These are phyloP conservation scores for Cafeteria roenbergensis DNA, from an alignment of 108 stramenopile genomes.

Conservation along the genomic window DNA sequence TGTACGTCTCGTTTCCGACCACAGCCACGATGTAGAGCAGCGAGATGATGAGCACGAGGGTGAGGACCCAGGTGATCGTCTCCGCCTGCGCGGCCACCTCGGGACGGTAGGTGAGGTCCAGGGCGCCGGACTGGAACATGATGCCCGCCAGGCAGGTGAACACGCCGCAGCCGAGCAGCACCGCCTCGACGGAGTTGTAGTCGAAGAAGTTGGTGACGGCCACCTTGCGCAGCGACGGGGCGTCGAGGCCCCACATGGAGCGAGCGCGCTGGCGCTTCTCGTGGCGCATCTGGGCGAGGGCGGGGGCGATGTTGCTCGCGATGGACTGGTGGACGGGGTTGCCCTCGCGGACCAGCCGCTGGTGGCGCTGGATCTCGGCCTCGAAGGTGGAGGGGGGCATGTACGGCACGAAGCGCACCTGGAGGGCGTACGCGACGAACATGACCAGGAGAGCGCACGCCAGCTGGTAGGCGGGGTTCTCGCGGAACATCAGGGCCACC, in stretches of 20 bases:
- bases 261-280: neutral
- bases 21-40: too few species aligned
- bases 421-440: slow-evolving; percentile 19
- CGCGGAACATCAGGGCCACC: slow-evolving; percentile 13
- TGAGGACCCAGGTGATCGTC: too few species aligned
- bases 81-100: too few species aligned
- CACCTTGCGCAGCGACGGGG: too few species aligned
- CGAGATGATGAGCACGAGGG: too few species aligned
- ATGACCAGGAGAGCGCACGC: slow-evolving; percentile 21
- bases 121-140: slow-evolving; percentile 11
- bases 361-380: neutral
- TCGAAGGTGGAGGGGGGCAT: slow-evolving; percentile 18
- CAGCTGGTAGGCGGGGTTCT: slow-evolving; percentile 17
- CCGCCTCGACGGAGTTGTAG: slow-evolving; percentile 18
- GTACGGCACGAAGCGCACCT: slow-evolving; percentile 21
- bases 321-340: slow-evolving; percentile 9
- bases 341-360: slow-evolving; percentile 7
- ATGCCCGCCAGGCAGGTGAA: slow-evolving; percentile 6
- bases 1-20: too few species aligned
- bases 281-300: neutral
- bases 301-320: neutral
- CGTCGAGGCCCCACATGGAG: too few species aligned
- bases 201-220: neutral
- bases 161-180: neutral
- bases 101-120: neutral